phyloP scores from a whole-genome alignment of 1,284 basidiomycete genomes.

The Cystobasidium pallidum region DNA sequence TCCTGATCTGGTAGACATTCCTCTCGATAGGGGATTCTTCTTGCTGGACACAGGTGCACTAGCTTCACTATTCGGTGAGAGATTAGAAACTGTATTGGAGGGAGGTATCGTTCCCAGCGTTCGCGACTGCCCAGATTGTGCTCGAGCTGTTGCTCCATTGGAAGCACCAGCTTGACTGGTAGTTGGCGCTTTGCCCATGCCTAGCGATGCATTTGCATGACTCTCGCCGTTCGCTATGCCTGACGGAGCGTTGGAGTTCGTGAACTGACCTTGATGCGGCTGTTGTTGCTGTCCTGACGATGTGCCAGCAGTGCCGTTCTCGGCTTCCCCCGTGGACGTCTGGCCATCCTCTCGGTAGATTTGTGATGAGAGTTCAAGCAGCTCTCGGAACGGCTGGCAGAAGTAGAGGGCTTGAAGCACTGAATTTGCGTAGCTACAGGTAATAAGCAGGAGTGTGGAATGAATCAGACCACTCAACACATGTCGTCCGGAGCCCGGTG shows the following conservation, averaged over 20 bases:
- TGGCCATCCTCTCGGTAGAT: slow-evolving; percentile 8
- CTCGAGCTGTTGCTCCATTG: neutral
- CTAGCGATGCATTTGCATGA: slow-evolving; percentile 9
- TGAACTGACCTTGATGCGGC: slow-evolving; percentile 15
- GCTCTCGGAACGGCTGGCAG: slow-evolving; percentile 76
- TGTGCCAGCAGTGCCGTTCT: neutral
- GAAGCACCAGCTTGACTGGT: slow-evolving; percentile 7
- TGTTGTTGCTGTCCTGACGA: slow-evolving; percentile 7
- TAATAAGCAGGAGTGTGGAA: no score
- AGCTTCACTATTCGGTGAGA: slow-evolving; percentile 16
- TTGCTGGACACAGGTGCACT: neutral
- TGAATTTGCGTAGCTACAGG: slow-evolving; percentile 88
- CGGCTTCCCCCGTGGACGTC: neutral
- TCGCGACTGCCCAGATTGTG: neutral
- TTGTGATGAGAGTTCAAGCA: slow-evolving; percentile 58
- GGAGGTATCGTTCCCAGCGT: neutral
- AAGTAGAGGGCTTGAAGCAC: slow-evolving; percentile 94
- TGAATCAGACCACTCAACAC: no score
- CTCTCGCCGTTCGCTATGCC: slow-evolving; percentile 12
- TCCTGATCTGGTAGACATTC: slow-evolving; percentile 32
- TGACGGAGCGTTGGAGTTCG: neutral
- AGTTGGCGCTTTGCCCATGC: neutral
- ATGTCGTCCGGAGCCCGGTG: no score
- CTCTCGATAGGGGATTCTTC: slow-evolving; percentile 36
- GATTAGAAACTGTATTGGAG: neutral